Conservation (phyloP, 306 rosid species). For the Cucurbita pepo region DNA sequence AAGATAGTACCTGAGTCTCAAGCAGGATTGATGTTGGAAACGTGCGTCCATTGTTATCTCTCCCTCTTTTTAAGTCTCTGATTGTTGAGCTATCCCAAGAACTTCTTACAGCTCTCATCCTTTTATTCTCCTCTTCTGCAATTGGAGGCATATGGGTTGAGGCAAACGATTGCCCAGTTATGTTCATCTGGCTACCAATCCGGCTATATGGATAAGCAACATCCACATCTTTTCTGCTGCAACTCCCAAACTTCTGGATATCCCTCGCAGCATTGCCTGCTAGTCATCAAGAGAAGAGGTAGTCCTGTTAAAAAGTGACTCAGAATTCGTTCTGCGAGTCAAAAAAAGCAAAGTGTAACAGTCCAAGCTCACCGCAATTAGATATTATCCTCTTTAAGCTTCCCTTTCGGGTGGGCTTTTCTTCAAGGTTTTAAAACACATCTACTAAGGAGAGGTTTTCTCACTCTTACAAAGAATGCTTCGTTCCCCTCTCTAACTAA, state of each 20-base stretch:
- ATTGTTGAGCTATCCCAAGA: slow-evolving; percentile 41
- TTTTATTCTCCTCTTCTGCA: slow-evolving; percentile 35
- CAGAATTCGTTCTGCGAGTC: neutral
- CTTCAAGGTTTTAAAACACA: no score
- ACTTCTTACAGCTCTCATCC: slow-evolving; percentile 11
- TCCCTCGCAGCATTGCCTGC: slow-evolving; percentile 36
- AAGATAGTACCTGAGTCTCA: slow-evolving; percentile 38
- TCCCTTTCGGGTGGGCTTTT: no score
- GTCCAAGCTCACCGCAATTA: no score
- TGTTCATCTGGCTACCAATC: slow-evolving; percentile 12
- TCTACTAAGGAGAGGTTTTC: no score
- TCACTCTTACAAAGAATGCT: no score
- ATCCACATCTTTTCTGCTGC: slow-evolving; percentile 32
- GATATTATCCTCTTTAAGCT: no score
- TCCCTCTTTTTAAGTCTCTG: slow-evolving; percentile 30
- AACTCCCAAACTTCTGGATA: slow-evolving; percentile 15
- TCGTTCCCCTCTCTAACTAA: no score
- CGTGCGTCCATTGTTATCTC: slow-evolving; percentile 32
- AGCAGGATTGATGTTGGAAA: slow-evolving; percentile 35
- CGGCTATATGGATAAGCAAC: slow-evolving; percentile 20
- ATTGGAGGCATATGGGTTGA: slow-evolving; percentile 37
- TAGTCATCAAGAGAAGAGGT: neutral
- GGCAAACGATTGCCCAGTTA: slow-evolving; percentile 29
- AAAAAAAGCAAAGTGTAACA: no score
- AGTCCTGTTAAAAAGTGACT: neutral